A percentile compares a stretch with the other conserved stretches of the same genome.
phyloP scores from a whole-genome alignment of 495 filamentous ascomycete species.

The Penicillium diatomitis region DNA sequence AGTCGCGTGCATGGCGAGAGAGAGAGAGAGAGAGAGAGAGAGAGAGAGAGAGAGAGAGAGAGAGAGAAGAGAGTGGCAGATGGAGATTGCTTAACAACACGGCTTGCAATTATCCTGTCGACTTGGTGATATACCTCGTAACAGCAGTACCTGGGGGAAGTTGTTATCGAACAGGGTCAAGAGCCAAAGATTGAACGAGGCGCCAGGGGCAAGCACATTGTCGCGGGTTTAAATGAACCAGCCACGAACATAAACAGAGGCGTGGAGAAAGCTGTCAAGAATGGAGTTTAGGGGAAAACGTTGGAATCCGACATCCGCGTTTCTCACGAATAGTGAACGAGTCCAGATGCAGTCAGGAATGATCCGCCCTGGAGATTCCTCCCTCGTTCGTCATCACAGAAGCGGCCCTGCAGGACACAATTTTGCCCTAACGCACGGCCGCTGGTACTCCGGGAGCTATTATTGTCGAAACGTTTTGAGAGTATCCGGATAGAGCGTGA shows the following conservation, averaged over 20 bases:
- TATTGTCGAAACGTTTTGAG: too few species aligned
- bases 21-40: not conserved
- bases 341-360: constrained; percentile 9
- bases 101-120: too few species aligned
- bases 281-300: constrained; percentile 5
- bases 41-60: not conserved
- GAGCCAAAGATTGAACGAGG: too few species aligned
- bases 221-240: constrained; percentile 6
- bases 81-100: too few species aligned
- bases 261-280: constrained; percentile 1
- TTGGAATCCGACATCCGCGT: not conserved
- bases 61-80: constrained; percentile 9
- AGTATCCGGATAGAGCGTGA: too few species aligned
- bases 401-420: too few species aligned
- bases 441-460: too few species aligned
- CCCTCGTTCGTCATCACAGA: not conserved
- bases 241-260: constrained; percentile 11
- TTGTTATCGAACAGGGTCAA: too few species aligned
- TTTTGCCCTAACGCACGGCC: too few species aligned
- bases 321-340: not conserved
- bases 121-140: too few species aligned
- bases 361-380: constrained; percentile 8
- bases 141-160: too few species aligned
- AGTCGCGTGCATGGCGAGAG: constrained; percentile 13
- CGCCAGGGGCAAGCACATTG: constrained; percentile 8